These are phyloP conservation scores for Clonostachys sp. DNA, from an alignment of 2,329 filamentous ascomycete genomes.

Conservation along the genomic window DNA sequence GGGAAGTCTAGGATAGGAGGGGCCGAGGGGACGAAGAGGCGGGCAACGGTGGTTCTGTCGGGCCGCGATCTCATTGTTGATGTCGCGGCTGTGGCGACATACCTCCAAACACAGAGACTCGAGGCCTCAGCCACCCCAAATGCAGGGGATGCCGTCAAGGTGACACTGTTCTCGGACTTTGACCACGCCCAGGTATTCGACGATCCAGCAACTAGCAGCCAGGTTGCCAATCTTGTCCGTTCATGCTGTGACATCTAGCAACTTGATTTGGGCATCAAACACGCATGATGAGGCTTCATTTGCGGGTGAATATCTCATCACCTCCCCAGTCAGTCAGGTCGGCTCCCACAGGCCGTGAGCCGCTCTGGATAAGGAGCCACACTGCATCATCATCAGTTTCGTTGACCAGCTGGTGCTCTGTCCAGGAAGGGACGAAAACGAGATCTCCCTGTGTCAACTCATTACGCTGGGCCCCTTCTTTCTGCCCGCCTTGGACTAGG, in stretches of 20 bases:
- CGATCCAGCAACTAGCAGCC: slow-evolving; percentile 14
- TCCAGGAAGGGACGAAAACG: slow-evolving; percentile 64
- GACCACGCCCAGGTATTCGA: slow-evolving; percentile 64
- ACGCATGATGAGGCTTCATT: slow-evolving; percentile 2
- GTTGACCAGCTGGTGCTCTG: slow-evolving; percentile 68
- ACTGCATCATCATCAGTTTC: slow-evolving; percentile 55
- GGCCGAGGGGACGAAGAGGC: slow-evolving; percentile 15
- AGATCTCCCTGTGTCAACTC: slow-evolving; percentile 61
- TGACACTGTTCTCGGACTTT: slow-evolving; percentile 54
- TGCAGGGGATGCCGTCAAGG: slow-evolving; percentile 35
- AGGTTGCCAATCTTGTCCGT: slow-evolving; percentile 20
- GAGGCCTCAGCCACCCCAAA: slow-evolving; percentile 6
- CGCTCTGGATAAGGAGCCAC: slow-evolving; percentile 63
- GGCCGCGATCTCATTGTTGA: slow-evolving; percentile 63
- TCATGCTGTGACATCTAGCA: slow-evolving; percentile 11
- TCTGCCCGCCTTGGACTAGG: slow-evolving; percentile 51
- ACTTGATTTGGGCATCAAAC: background rate
- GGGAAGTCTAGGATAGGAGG: background rate
- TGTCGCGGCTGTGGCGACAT: slow-evolving; percentile 50
- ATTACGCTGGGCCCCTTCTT: slow-evolving; percentile 44
- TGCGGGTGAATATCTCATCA: slow-evolving; percentile 22
- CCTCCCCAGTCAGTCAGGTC: slow-evolving; percentile 61
- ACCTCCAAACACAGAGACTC: slow-evolving; percentile 28
- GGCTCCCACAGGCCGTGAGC: slow-evolving; percentile 54
- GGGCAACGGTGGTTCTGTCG: slow-evolving; percentile 53